Percentiles rank a stretch among this genome's conserved stretches.
Evolutionary conservation across 1,284 basidiomycete species (phyloP).

Genomic region (Cutaneotrichosporon sp.): DNA sequence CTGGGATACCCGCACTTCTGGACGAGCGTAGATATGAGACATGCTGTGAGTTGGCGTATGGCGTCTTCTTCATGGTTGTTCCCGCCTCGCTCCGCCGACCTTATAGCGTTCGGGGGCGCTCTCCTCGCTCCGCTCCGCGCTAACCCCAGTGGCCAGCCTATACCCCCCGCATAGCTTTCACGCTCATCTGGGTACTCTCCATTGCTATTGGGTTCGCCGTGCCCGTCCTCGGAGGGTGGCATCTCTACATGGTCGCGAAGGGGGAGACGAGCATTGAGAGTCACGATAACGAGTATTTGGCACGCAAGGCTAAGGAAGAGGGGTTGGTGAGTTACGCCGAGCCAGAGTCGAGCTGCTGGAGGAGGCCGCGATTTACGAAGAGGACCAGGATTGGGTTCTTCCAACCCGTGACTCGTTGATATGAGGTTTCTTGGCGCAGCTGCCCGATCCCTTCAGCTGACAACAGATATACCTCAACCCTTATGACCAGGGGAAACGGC

Average conservation of each 20-base stretch:
- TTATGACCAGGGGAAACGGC: conserved; percentile 76
- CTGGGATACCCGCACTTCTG: conserved; percentile 64
- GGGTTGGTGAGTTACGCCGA: conserved; percentile 62
- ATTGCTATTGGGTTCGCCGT: conserved; percentile 71
- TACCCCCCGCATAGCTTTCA: conserved; percentile 69
- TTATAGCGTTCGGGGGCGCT: no score
- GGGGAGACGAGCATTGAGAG: conserved; percentile 90
- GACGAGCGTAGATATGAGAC: conserved; percentile 59
- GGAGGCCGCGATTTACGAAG: background rate
- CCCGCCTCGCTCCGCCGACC: background rate
- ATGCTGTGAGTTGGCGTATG: conserved; percentile 2
- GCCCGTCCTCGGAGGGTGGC: conserved; percentile 74
- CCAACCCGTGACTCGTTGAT: no score
- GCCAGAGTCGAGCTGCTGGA: background rate
- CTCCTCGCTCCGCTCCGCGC: conserved; percentile 10
- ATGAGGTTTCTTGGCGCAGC: no score
- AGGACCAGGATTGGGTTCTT: no score
- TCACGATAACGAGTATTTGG: conserved; percentile 81
- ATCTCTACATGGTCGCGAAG: conserved; percentile 69
- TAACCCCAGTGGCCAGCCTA: conserved; percentile 61
- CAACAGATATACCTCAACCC: conserved; percentile 77
- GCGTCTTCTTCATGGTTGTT: background rate
- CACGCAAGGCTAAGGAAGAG: conserved; percentile 65
- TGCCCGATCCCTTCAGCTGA: conserved; percentile 4
- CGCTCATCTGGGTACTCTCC: conserved; percentile 74